Evolutionary conservation across 345 rosid genomes (phyloP).

Genomic region (Eucalyptus guilfoylei): DNA sequence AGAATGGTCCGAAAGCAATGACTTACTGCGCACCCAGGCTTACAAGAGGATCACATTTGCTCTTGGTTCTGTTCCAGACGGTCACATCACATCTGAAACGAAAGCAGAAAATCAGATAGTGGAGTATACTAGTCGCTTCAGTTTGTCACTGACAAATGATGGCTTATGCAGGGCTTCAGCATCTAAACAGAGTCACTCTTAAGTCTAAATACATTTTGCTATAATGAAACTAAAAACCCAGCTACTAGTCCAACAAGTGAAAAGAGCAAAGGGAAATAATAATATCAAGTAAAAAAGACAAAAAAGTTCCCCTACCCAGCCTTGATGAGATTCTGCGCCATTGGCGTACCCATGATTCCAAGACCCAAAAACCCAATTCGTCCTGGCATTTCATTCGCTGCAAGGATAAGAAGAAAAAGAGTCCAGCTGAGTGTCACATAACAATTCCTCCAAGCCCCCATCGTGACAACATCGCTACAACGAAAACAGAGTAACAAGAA

Average conservation of each 20-base stretch:
- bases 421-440: not conserved
- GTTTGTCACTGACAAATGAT: not conserved
- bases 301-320: constrained; percentile 47
- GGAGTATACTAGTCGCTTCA: not conserved
- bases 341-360: constrained; percentile 95
- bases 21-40: constrained; percentile 86
- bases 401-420: not conserved
- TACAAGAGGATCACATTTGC: constrained; percentile 85
- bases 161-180: not conserved
- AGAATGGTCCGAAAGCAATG: not conserved
- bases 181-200: not conserved
- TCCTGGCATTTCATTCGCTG: constrained; percentile 18
- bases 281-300: not conserved
- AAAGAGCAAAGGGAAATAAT: not conserved
- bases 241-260: not conserved
- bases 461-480: not conserved
- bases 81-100: constrained; percentile 65
- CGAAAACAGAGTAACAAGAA: not conserved
- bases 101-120: not conserved
- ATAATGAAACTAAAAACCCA: not conserved
- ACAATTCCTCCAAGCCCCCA: not conserved
- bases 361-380: constrained; percentile 82
- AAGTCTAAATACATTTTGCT: not conserved
- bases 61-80: constrained; percentile 87
- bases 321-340: constrained; percentile 89